phyloP scores from a whole-genome alignment of 176 grass and related monocot genomes.

The Guadua angustifolia region DNA sequence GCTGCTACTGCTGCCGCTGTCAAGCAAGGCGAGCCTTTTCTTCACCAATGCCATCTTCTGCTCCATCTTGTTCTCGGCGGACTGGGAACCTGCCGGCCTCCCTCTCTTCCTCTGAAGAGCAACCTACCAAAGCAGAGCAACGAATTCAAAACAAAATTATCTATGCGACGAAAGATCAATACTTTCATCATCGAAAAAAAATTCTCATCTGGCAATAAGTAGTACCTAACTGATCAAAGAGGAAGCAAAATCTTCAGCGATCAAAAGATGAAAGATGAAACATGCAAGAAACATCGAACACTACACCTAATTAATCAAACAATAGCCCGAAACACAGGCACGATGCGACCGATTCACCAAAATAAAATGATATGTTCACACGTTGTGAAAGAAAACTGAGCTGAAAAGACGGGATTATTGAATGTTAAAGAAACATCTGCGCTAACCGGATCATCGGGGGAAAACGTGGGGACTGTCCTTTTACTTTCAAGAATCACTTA shows the following conservation, averaged over 20 bases:
- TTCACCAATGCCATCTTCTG: conserved; percentile 46
- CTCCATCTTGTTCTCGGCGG: conserved; percentile 42
- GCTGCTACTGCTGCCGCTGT: conserved; percentile 12
- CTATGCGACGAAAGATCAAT: background rate
- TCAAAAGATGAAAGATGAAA: background rate
- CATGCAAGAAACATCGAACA: background rate
- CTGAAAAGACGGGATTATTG: background rate
- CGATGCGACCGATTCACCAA: background rate
- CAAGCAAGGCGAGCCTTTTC: conserved; percentile 43
- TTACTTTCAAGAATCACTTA: background rate
- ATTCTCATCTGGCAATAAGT: background rate
- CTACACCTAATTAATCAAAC: background rate
- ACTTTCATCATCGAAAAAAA: background rate
- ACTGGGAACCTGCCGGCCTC: conserved; percentile 28
- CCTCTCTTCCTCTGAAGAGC: conserved; percentile 47
- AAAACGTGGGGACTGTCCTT: background rate
- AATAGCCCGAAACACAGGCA: background rate
- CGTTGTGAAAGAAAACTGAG: background rate
- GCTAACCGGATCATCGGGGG: background rate
- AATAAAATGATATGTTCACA: background rate
- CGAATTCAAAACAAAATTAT: background rate
- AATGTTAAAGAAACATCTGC: background rate
- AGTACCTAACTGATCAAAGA: background rate
- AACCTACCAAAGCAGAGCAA: conserved; percentile 3
- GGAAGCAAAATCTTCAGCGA: background rate